Conservation (phyloP, 108 stramenopile genomes). For the Nitzschia sp. region DNA sequence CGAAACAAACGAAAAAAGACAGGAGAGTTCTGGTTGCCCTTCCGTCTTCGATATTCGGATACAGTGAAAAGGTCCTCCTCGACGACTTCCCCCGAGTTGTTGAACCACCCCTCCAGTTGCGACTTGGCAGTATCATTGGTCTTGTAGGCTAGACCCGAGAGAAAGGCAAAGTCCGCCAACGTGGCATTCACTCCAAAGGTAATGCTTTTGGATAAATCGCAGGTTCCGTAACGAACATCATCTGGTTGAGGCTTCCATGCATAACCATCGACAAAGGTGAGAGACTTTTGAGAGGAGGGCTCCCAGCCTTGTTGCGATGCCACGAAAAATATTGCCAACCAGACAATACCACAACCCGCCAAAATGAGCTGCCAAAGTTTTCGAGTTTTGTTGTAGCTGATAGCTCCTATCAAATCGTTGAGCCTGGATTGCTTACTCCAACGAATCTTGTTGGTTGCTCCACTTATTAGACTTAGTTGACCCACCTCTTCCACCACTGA, state of each 20-base stretch:
- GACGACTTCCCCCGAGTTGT: not conserved
- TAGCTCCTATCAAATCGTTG: constrained; percentile 13
- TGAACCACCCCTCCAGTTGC: not conserved
- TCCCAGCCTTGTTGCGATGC: not conserved
- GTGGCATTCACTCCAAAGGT: constrained; percentile 15
- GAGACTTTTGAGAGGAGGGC: not conserved
- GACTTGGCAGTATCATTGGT: not conserved
- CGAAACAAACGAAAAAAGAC: constrained; percentile 2
- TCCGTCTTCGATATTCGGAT: not conserved
- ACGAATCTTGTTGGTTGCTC: constrained; percentile 15
- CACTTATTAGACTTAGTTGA: constrained; percentile 22
- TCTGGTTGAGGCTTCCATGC: not conserved
- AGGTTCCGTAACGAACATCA: not conserved
- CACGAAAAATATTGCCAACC: not conserved
- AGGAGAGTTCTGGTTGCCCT: not conserved
- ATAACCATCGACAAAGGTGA: constrained; percentile 3
- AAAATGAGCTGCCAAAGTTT: not conserved
- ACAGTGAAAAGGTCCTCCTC: not conserved
- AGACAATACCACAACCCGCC: not conserved
- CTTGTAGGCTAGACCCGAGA: constrained; percentile 48
- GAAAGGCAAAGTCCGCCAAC: constrained; percentile 59
- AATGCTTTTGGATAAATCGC: not conserved
- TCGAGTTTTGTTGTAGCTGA: not conserved
- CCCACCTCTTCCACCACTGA: constrained; percentile 45
- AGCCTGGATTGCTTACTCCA: constrained; percentile 48